A percentile compares a stretch with the other conserved stretches of the same genome.
These are phyloP conservation scores for Pelargonium citronellum DNA, from an alignment of 441 rosid genomes.

Conservation along the genomic window DNA sequence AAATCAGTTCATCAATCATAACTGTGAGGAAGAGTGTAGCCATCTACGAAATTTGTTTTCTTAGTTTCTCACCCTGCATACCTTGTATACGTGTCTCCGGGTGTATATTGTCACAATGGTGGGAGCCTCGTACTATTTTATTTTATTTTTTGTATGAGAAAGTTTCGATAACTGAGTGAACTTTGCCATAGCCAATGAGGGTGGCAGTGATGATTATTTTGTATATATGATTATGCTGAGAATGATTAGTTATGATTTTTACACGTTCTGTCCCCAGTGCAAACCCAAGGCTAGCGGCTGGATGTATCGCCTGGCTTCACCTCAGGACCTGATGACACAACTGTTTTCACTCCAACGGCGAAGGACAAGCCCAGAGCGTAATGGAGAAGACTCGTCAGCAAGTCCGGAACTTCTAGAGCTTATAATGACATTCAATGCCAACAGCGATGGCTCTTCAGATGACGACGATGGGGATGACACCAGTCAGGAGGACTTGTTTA, in stretches of 20 bases:
- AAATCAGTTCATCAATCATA: too few relatives aligned
- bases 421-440: conserved; percentile 36
- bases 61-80: too few relatives aligned
- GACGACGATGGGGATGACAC: conserved; percentile 27
- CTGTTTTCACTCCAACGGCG: conserved; percentile 47
- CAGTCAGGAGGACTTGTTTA: too few relatives aligned
- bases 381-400: conserved; percentile 35
- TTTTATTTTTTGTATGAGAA: too few relatives aligned
- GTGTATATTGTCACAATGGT: too few relatives aligned
- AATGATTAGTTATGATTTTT: conserved; percentile 22
- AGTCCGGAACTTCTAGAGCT: conserved; percentile 47
- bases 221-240: conserved; percentile 19
- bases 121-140: too few relatives aligned
- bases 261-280: conserved; percentile 48
- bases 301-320: conserved; percentile 47
- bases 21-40: too few relatives aligned
- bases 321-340: conserved; percentile 56
- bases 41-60: too few relatives aligned
- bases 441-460: conserved; percentile 35
- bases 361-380: conserved; percentile 31
- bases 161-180: too few relatives aligned
- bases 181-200: too few relatives aligned
- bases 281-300: conserved; percentile 52
- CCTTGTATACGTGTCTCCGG: too few relatives aligned
- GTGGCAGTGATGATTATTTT: background rate